Percentiles rank a stretch among this genome's conserved stretches.
Evolutionary conservation across 495 filamentous ascomycete genomes (phyloP).

Genomic region (Sabuloglossum arenarium): DNA sequence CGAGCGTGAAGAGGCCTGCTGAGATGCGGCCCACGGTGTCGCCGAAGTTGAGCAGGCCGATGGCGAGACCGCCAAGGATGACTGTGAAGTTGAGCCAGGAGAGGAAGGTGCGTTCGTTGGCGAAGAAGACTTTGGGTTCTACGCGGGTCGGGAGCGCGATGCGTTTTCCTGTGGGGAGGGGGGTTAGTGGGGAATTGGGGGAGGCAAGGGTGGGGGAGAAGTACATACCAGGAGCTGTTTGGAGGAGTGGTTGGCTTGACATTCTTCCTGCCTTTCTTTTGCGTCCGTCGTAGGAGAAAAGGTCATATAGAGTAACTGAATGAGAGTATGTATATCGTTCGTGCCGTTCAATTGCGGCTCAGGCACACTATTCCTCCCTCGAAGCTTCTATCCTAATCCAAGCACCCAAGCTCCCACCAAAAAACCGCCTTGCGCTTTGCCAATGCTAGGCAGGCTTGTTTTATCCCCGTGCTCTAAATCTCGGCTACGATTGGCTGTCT

Average conservation of each 20-base stretch:
- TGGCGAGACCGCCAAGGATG: constrained; percentile 83
- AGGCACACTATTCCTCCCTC: too few relatives aligned
- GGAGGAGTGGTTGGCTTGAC: constrained; percentile 92
- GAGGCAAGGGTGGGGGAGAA: neutral
- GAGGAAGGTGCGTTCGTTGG: constrained; percentile 96
- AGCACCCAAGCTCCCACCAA: too few relatives aligned
- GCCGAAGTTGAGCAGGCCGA: constrained; percentile 95
- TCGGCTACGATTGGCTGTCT: neutral
- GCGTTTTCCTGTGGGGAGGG: constrained; percentile 55
- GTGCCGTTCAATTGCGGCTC: too few relatives aligned
- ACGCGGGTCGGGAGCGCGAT: constrained; percentile 96
- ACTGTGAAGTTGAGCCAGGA: constrained; percentile 99
- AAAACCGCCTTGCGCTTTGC: too few relatives aligned
- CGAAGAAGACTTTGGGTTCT: constrained; percentile 99
- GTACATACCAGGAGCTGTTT: constrained; percentile 56
- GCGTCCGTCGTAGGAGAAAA: neutral
- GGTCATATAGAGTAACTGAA: too few relatives aligned
- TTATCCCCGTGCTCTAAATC: neutral
- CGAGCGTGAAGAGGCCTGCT: constrained; percentile 78
- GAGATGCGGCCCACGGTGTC: constrained; percentile 82
- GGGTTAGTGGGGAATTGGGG: neutral
- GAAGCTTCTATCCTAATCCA: too few relatives aligned
- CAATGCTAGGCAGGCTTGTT: too few relatives aligned
- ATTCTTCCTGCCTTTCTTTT: constrained; percentile 22
- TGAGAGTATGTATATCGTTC: too few relatives aligned